A percentile compares a stretch with the other conserved stretches of the same genome.
Evolutionary conservation across 495 filamentous ascomycete genomes (phyloP).

Genomic region (Tuber microsphaerosporum): DNA sequence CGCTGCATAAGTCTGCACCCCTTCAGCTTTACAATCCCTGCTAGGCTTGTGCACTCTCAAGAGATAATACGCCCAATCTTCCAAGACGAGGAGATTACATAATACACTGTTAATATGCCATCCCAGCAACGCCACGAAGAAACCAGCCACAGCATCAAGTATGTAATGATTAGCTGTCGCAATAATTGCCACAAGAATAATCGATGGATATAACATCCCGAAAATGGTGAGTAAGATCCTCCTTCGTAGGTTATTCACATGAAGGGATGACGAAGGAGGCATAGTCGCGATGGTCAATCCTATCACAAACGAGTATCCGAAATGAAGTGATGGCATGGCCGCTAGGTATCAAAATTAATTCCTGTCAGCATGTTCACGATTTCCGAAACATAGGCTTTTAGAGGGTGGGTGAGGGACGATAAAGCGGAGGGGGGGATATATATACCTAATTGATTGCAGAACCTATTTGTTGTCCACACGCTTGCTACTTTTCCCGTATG

Average conservation of each 20-base stretch:
- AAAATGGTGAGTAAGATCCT: constrained; percentile 46
- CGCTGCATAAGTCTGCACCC: constrained; percentile 9
- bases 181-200: constrained; percentile 57
- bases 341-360: constrained; percentile 33
- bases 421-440: background rate
- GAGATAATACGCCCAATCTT: constrained; percentile 52
- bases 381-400: background rate
- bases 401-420: background rate
- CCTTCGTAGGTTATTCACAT: constrained; percentile 51
- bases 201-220: constrained; percentile 52
- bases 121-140: constrained; percentile 48
- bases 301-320: constrained; percentile 56
- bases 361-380: constrained; percentile 1
- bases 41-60: constrained; percentile 54
- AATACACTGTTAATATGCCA: constrained; percentile 51
- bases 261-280: constrained; percentile 46
- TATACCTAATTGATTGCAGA: constrained; percentile 58
- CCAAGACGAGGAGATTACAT: constrained; percentile 51
- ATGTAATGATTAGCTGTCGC: constrained; percentile 63
- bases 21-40: constrained; percentile 32
- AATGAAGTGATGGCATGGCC: constrained; percentile 56
- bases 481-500: constrained; percentile 57
- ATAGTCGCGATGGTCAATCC: constrained; percentile 49
- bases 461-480: constrained; percentile 67
- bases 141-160: constrained; percentile 54